phyloP scores from a whole-genome alignment of 306 rosid species.

The Phaseolus lunatus region DNA sequence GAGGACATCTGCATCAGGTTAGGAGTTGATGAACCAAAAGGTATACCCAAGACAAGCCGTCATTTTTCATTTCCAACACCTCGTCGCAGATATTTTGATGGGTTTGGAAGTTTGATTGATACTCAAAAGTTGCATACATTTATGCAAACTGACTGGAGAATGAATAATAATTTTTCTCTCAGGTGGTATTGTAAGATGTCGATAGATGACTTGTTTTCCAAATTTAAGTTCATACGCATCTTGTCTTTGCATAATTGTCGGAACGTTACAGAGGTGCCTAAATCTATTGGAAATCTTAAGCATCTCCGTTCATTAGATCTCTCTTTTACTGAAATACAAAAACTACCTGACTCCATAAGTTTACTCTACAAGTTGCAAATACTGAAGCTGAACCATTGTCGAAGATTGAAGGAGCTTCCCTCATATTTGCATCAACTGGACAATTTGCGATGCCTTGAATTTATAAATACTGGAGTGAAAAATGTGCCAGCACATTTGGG shows the following conservation, averaged over 20 bases:
- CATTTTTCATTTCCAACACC: not conserved
- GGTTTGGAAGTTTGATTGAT: too few relatives aligned
- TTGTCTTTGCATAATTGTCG: too few relatives aligned
- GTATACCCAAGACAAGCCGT: not conserved
- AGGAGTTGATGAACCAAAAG: not conserved
- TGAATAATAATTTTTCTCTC: too few relatives aligned
- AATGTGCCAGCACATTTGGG: not conserved
- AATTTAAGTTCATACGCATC: too few relatives aligned
- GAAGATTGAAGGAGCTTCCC: not conserved
- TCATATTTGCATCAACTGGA: conserved; percentile 6
- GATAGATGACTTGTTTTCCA: too few relatives aligned
- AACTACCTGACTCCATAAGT: conserved; percentile 3
- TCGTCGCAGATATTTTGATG: too few relatives aligned
- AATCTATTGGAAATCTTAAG: too few relatives aligned
- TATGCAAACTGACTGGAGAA: too few relatives aligned
- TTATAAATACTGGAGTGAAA: not conserved
- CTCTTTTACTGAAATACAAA: not conserved
- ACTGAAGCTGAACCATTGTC: not conserved
- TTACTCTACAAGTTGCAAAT: conserved; percentile 7
- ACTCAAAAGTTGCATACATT: too few relatives aligned
- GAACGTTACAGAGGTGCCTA: too few relatives aligned
- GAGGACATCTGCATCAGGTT: not conserved
- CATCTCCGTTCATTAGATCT: too few relatives aligned
- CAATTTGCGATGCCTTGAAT: not conserved
- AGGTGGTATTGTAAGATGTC: too few relatives aligned